Evolutionary conservation across 805 yeast species (phyloP).

Genomic region (Schizosaccharomyces octosporus): DNA sequence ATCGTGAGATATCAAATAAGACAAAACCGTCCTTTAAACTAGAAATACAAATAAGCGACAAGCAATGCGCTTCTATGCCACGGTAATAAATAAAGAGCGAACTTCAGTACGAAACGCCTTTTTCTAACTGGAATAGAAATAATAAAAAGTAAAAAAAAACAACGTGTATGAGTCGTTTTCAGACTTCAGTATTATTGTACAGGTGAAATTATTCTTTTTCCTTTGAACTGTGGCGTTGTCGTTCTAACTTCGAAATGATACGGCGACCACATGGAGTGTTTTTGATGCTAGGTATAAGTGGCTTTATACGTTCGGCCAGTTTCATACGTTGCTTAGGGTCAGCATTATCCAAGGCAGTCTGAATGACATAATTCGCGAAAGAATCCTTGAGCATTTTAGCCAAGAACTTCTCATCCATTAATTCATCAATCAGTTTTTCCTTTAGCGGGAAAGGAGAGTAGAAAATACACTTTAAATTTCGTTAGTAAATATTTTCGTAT

Average conservation of each 20-base stretch:
- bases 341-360: slow-evolving; percentile 1
- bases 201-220: background rate
- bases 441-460: slow-evolving; percentile 12
- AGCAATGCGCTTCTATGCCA: background rate
- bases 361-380: slow-evolving; percentile 1
- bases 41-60: background rate
- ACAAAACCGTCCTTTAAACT: background rate
- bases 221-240: background rate
- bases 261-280: slow-evolving; percentile 1
- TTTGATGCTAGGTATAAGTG: background rate
- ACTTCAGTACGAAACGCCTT: background rate
- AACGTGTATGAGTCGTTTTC: background rate
- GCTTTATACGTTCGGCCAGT: background rate
- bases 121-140: background rate
- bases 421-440: background rate
- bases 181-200: background rate
- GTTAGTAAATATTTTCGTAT: background rate
- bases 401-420: background rate
- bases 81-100: background rate
- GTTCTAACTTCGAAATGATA: background rate
- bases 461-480: slow-evolving; percentile 24
- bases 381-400: background rate
- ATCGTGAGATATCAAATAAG: background rate
- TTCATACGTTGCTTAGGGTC: slow-evolving; percentile 12
- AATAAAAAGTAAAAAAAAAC: background rate